Evolutionary conservation across 163 green algal genomes (phyloP).

Genomic region (Chlamydomonas reinhardtii): DNA sequence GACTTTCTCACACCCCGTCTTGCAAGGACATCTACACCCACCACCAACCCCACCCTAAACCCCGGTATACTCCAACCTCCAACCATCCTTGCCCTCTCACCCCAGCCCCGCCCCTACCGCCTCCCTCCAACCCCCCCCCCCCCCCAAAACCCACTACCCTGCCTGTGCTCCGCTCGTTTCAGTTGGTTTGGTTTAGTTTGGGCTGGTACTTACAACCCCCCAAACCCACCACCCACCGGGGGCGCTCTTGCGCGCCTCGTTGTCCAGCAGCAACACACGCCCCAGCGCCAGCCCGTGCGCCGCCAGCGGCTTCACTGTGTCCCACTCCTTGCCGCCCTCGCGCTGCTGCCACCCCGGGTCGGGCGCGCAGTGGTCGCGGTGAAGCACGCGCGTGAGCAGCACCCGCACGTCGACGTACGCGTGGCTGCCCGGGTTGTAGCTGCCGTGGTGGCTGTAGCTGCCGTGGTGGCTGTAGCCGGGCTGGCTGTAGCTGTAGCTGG

Average conservation of each 20-base stretch:
- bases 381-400: constrained; percentile 40
- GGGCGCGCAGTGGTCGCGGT: constrained; percentile 38
- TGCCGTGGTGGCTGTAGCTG: background rate
- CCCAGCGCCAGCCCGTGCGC: constrained; percentile 59
- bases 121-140: too few species aligned
- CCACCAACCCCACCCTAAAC: too few species aligned
- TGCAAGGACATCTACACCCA: too few species aligned
- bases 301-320: constrained; percentile 77
- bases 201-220: too few species aligned
- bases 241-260: constrained; percentile 70
- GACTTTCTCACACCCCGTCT: too few species aligned
- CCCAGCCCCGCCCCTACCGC: too few species aligned
- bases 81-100: too few species aligned
- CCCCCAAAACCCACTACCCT: too few species aligned
- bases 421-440: background rate
- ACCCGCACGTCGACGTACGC: constrained; percentile 8
- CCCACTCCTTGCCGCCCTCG: constrained; percentile 66
- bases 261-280: constrained; percentile 73
- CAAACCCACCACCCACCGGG: constrained; percentile 18
- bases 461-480: background rate
- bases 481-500: too few species aligned
- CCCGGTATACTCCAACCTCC: too few species aligned
- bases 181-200: too few species aligned
- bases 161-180: too few species aligned
- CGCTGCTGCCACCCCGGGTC: constrained; percentile 45